A percentile compares a stretch with the other conserved stretches of the same genome.
phyloP scores from a whole-genome alignment of 257 asterid genomes.

The Solanum appendiculatum region DNA sequence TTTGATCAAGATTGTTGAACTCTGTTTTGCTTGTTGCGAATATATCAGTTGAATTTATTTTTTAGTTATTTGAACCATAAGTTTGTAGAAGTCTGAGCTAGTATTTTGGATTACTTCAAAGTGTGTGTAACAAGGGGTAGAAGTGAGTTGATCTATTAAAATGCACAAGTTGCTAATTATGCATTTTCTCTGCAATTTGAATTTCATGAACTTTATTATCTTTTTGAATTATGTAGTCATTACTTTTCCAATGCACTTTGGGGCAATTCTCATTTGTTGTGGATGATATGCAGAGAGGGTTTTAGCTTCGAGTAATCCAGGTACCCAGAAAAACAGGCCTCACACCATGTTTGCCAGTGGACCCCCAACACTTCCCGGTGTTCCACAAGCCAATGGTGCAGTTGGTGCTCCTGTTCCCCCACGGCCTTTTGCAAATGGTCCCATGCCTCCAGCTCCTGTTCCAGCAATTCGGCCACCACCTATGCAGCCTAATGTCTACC shows the following conservation, averaged over 20 bases:
- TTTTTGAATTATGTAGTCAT: background rate
- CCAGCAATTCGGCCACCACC: constrained; percentile 58
- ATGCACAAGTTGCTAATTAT: background rate
- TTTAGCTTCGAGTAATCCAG: constrained; percentile 85
- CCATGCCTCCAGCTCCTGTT: constrained; percentile 53
- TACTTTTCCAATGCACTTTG: background rate
- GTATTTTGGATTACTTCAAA: background rate
- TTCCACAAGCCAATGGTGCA: constrained; percentile 45
- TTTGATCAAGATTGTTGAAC: background rate
- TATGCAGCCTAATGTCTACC: constrained; percentile 28
- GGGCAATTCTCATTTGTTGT: background rate
- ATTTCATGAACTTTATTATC: background rate
- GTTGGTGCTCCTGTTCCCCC: constrained; percentile 52
- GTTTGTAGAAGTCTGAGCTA: background rate
- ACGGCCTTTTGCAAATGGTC: constrained; percentile 63
- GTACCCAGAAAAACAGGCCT: constrained; percentile 66
- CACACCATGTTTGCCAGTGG: constrained; percentile 97
- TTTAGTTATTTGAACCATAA: background rate
- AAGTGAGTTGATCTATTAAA: background rate
- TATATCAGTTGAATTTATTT: background rate
- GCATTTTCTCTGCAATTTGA: background rate
- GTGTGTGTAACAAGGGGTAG: background rate
- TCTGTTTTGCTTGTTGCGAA: background rate
- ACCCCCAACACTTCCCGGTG: constrained; percentile 56
- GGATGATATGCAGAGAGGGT: constrained; percentile 60